Percentiles rank a stretch among this genome's conserved stretches.
These are phyloP conservation scores for Scenedesmus sp. DNA, from an alignment of 163 green algal species.

Conservation along the genomic window DNA sequence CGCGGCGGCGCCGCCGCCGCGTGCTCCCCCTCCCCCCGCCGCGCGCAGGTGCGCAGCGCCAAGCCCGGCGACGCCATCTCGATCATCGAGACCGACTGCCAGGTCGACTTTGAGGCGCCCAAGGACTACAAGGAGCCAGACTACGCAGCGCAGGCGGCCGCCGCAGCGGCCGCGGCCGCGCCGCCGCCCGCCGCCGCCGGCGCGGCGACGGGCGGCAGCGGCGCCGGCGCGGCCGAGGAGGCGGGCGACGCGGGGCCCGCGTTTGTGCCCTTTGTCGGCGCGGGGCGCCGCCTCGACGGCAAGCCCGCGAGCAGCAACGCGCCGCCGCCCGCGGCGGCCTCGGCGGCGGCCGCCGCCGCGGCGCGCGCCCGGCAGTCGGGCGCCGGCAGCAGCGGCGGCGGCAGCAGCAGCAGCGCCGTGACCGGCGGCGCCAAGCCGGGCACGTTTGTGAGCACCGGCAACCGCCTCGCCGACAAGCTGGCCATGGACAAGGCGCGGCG, in stretches of 20 bases:
- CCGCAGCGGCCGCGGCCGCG: background rate
- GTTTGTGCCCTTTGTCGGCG: conserved; percentile 83
- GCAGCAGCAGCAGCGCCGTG: conserved; percentile 11
- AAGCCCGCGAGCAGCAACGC: conserved; percentile 55
- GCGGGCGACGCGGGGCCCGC: conserved; percentile 48
- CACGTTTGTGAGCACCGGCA: conserved; percentile 71
- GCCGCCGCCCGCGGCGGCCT: background rate
- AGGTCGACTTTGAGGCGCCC: conserved; percentile 97
- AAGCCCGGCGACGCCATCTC: conserved; percentile 90
- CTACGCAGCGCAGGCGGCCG: background rate
- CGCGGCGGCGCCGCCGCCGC: too few relatives aligned
- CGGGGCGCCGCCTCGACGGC: conserved; percentile 80
- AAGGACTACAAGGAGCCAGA: conserved; percentile 97
- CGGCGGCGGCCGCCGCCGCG: background rate
- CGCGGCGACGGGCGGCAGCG: conserved; percentile 22
- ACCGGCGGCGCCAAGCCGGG: conserved; percentile 48
- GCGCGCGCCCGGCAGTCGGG: background rate
- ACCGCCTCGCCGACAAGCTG: conserved; percentile 76
- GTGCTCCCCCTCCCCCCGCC: too few relatives aligned
- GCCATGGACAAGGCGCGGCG: conserved; percentile 48
- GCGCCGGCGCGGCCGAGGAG: conserved; percentile 9
- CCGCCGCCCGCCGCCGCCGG: background rate
- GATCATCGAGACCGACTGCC: conserved; percentile 98
- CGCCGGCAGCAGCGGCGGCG: conserved; percentile 24
- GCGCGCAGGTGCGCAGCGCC: conserved; percentile 84